phyloP scores from a whole-genome alignment of 176 grass and related monocot genomes.

The Dactylis glomerata region DNA sequence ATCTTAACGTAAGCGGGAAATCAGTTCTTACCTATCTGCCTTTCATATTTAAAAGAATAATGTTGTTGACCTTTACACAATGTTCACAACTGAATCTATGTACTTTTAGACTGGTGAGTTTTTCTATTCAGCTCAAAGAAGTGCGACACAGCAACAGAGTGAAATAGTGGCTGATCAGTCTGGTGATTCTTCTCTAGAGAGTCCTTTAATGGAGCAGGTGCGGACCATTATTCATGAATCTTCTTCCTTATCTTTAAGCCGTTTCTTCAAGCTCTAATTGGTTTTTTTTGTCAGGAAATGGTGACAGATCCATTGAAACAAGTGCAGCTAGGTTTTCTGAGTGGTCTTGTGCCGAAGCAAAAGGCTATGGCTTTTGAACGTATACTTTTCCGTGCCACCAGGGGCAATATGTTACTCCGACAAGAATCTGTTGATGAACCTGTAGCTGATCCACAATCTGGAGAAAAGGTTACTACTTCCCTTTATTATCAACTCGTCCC shows the following conservation, averaged over 20 bases:
- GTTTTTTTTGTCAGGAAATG: slow-evolving; percentile 56
- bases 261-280: not conserved
- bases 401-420: slow-evolving; percentile 85
- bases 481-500: not conserved
- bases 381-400: slow-evolving; percentile 91
- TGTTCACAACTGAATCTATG: slow-evolving; percentile 25
- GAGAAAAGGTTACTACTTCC: slow-evolving; percentile 70
- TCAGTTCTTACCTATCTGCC: not conserved
- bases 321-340: slow-evolving; percentile 87
- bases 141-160: slow-evolving; percentile 63
- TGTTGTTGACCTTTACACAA: not conserved
- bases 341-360: slow-evolving; percentile 94
- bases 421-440: slow-evolving; percentile 79
- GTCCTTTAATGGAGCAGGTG: slow-evolving; percentile 82
- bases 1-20: not conserved
- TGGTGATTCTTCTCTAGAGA: slow-evolving; percentile 70
- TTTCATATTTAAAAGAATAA: not conserved
- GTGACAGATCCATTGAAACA: slow-evolving; percentile 86
- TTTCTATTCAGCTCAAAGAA: slow-evolving; percentile 80
- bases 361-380: slow-evolving; percentile 94
- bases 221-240: not conserved
- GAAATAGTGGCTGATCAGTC: slow-evolving; percentile 60
- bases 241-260: not conserved
- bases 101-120: slow-evolving; percentile 72
- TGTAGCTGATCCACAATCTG: slow-evolving; percentile 77